Evolutionary conservation across 768 basidiomycete genomes (phyloP), one percentile per base, ranked within the genome.

Genomic region (Hortiboletus flavorubellus): DNA sequence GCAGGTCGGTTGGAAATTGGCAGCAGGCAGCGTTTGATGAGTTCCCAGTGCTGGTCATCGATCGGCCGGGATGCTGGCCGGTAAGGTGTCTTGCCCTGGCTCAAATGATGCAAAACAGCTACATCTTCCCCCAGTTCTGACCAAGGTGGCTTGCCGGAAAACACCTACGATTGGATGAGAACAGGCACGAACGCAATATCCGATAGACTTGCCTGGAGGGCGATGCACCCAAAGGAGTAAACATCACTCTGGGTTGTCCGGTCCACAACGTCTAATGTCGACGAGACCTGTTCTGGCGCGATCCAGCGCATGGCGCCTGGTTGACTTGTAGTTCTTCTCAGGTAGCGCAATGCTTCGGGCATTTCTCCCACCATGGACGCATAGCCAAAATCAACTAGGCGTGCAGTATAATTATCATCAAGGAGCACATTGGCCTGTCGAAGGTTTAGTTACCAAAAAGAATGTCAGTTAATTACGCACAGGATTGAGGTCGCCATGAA

Each of bases 311-410:
- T 10, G 15, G 46, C 39, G 1, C 53, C 53, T 2, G 33, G 21
- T 15, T n/a, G 31, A 7, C 2, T 5, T 14, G 53, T 53, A 5
- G 3, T 12, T n/a, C 46, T 49, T 23, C 29, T 33, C 23, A 53
- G 53, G 26, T 53, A 53, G 2, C 1, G 7, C 16, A 41, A 18
- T 9, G 23, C 39, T 9, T 15, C 53, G 1, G 53, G 53, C 26
- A 51, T 50, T 6, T 29, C 48, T 14, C 53, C 53, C n/a, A 50
- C 5, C 53, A 54, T 35, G 34, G 51, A 51, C 18, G 51, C 51
- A 29, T 35, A 26, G 1, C 50, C 50, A 12, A 51, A 51, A 29
- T 54, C 53, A 42, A 18, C 9, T 35, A 54, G 30, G 5, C 53
- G 53, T 4, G 53, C 53, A 30, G 11, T 50, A 9, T 54, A 54